Percentiles rank a stretch among this genome's conserved stretches.
phyloP scores from a whole-genome alignment of 345 rosid genomes.

The Syzygium grande region DNA sequence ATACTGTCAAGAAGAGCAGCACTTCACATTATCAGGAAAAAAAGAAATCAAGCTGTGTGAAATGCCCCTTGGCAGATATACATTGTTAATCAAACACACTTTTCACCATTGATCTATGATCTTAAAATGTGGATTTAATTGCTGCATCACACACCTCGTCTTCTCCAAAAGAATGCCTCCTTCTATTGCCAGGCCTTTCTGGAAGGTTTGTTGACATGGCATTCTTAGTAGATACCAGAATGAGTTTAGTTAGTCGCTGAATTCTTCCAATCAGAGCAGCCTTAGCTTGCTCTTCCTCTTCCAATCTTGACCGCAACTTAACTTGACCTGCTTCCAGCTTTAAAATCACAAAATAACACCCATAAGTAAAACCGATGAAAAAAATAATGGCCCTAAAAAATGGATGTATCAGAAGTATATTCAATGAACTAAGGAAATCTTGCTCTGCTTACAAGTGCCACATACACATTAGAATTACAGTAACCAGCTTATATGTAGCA shows the following conservation, averaged over 20 bases:
- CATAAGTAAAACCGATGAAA: background rate
- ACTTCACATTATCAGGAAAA: background rate
- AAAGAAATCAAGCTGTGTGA: background rate
- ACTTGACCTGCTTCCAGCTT: constrained; percentile 78
- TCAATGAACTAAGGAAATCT: background rate
- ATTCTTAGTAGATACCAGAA: constrained; percentile 66
- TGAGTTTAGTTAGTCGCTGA: constrained; percentile 59
- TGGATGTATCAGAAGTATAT: background rate
- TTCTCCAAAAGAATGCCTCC: constrained; percentile 78
- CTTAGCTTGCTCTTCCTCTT: constrained; percentile 68
- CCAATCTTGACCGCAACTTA: constrained; percentile 59
- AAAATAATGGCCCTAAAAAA: background rate
- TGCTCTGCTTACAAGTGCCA: background rate
- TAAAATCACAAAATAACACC: constrained; percentile 4
- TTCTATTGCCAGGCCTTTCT: constrained; percentile 38
- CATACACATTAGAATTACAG: background rate
- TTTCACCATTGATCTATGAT: background rate
- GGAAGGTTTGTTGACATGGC: constrained; percentile 41
- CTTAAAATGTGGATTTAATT: background rate
- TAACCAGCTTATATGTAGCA: background rate
- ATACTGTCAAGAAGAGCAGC: background rate
- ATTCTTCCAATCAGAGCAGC: constrained; percentile 72
- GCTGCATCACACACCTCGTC: constrained; percentile 41
- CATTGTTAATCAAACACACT: background rate
- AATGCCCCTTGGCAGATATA: background rate